Evolutionary conservation across 805 yeast species (phyloP), one percentile per base, ranked within the genome.

Genomic region (Tetrapisispora iriomotensis): DNA sequence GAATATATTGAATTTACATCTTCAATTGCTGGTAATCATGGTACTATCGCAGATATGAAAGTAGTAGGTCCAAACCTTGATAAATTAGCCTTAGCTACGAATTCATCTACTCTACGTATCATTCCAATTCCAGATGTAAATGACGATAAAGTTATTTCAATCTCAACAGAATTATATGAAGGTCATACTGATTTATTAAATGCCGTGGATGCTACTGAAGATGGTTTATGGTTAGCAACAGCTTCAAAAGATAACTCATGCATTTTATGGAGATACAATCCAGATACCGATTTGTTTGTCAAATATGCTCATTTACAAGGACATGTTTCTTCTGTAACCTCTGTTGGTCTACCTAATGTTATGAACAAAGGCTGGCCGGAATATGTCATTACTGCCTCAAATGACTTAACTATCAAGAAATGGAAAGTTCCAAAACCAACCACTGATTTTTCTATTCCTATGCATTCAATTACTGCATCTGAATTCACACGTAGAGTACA

Each of bases 401-500:
- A 75, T 46, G 96, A 87, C 58, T 68, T 84, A 50, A 87, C 96
- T 0, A 71, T 87, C 27, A 87, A 87, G 57, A 80, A 79, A 58
- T 87, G 96, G 96, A 69, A 68, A 33, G 72, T 87, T 22, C 86
- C 88, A 5, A 64, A 63, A 39, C 64, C 61, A n/a, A 43, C 45
- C 1, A 42, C 37, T 13, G 45, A 38, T 26, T 38, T 38, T n/a
- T 31, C 35, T 3, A 48, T 51, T 15, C 49, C 50, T 4, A 50
- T 63, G 4, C 48, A 56, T 13, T 40, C 54, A 3, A 69, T 83
- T 6, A 76, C 71, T 49, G 65, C 70, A 2, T 82, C 96, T 2
- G 86, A 79, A 39, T 92, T 81, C 60, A 92, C 98, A 0, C 77
- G 96, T 67, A 77, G 88, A 54, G 97, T 96, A 1, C 99, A 92